These are phyloP conservation scores for Casuarina equisetifolia DNA, from an alignment of 306 rosid species.

Conservation along the genomic window DNA sequence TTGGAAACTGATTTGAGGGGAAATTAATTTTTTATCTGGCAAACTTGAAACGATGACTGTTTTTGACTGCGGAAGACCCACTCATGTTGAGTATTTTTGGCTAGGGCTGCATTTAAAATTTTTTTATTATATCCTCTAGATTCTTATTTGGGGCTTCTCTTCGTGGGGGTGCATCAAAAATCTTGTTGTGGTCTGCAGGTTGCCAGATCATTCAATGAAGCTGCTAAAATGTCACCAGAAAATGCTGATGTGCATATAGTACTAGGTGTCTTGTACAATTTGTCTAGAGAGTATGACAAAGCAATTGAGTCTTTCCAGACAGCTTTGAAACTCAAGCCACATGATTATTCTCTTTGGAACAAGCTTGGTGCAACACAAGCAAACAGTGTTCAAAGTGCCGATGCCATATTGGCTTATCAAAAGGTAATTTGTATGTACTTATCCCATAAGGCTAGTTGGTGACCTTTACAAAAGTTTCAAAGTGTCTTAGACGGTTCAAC, in stretches of 20 bases:
- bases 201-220: conserved; percentile 79
- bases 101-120: background rate
- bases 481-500: background rate
- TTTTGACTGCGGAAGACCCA: background rate
- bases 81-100: background rate
- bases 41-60: background rate
- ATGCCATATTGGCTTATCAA: conserved; percentile 95
- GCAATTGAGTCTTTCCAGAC: conserved; percentile 81
- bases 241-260: conserved; percentile 97
- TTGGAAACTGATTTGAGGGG: background rate
- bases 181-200: conserved; percentile 49
- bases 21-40: background rate
- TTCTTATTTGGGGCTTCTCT: background rate
- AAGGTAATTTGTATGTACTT: conserved; percentile 51
- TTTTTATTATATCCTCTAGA: background rate
- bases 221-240: conserved; percentile 85
- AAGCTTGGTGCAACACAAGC: conserved; percentile 99
- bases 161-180: background rate
- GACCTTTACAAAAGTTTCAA: background rate
- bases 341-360: conserved; percentile 98
- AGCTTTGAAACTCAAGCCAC: conserved; percentile 88
- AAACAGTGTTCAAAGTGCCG: conserved; percentile 96
- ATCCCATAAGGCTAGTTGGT: conserved; percentile 1
- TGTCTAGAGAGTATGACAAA: conserved; percentile 89
- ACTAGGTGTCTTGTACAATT: conserved; percentile 89